A percentile compares a stretch with the other conserved stretches of the same genome.
These are phyloP conservation scores for Diatrype stigma DNA, from an alignment of 2,329 filamentous ascomycete species.

Conservation along the genomic window DNA sequence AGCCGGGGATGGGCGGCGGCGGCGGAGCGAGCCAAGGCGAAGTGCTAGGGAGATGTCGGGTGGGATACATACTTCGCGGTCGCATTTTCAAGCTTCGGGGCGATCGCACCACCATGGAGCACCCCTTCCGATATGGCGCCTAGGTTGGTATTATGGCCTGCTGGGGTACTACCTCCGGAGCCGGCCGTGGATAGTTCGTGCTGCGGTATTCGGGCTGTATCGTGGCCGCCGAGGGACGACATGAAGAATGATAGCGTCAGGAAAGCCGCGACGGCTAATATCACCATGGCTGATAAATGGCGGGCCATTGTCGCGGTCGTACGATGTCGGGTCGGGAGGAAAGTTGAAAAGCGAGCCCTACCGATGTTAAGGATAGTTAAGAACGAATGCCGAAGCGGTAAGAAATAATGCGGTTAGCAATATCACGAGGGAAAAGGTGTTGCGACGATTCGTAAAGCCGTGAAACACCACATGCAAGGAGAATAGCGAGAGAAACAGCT, in stretches of 20 bases:
- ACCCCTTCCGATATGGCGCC: slow-evolving; percentile 42
- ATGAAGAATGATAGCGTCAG: slow-evolving; percentile 52
- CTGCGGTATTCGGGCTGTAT: slow-evolving; percentile 15
- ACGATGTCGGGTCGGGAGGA: not conserved
- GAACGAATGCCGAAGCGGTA: not conserved
- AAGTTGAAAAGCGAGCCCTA: not conserved
- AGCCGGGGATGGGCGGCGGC: not conserved
- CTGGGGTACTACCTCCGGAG: slow-evolving; percentile 17
- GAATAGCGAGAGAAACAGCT: not conserved
- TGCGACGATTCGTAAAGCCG: not conserved
- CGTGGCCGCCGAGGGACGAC: slow-evolving; percentile 44
- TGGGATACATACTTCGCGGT: slow-evolving; percentile 61
- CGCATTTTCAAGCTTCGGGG: slow-evolving; percentile 77
- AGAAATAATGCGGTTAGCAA: not conserved
- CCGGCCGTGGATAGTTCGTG: slow-evolving; percentile 18
- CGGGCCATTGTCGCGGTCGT: slow-evolving; percentile 42
- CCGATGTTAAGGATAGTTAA: not conserved
- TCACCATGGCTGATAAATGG: slow-evolving; percentile 49
- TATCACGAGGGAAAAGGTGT: not conserved
- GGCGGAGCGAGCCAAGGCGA: no score
- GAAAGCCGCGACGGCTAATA: slow-evolving; percentile 52
- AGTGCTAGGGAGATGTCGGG: no score
- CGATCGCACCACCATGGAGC: slow-evolving; percentile 67
- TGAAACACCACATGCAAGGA: not conserved
- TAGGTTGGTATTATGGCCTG: slow-evolving; percentile 33